Evolutionary conservation across 1,284 basidiomycete species (phyloP), one percentile per base, ranked within the genome.

Genomic region (Rhizoctonia solani): DNA sequence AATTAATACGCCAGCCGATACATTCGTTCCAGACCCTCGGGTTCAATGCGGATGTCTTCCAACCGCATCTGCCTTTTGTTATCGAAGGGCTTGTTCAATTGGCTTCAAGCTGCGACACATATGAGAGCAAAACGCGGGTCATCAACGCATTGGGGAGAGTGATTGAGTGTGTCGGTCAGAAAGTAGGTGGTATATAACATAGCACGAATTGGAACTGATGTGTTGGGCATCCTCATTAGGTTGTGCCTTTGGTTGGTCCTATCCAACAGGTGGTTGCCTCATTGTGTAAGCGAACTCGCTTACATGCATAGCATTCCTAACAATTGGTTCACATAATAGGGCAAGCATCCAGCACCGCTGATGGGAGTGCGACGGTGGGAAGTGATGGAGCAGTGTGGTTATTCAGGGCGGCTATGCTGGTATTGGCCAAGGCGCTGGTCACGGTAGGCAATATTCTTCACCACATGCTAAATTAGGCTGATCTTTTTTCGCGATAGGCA

Each of bases 111-210:
- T 85, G 87, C 0, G 86, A 92, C 59, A 89, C 88, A 0, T 78
- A 89, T 30, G 89, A 92, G 74, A 89, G 86, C 72, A 95, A 95
- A 76, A 82, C 86, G 19, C 83, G 87, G 65, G 83, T 95, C 14
- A 84, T 87, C 30, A 82, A 83, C 47, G 83, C 85, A 30, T 78
- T 96, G 53, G 90, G 88, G 70, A 83, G 85, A 1, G 79, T 95
- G 41, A 88, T 95, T 54, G 87, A 91, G 73, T 81, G 86, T 66
- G 83, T 84, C 0, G 87, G 84, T 41, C 77, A 80, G 50, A 78
- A 81, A 74, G 90, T 91, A 75, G 69, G 80, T 71, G 25, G 23
- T 19, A 8, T 9, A 50, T 19, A 14, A 34, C 25, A 11, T 6
- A 11, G 27, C 21, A 2, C 4, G 37, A 19, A 6, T 6, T 37